phyloP scores from a whole-genome alignment of 495 filamentous ascomycete genomes.

The Penicillium soppii region DNA sequence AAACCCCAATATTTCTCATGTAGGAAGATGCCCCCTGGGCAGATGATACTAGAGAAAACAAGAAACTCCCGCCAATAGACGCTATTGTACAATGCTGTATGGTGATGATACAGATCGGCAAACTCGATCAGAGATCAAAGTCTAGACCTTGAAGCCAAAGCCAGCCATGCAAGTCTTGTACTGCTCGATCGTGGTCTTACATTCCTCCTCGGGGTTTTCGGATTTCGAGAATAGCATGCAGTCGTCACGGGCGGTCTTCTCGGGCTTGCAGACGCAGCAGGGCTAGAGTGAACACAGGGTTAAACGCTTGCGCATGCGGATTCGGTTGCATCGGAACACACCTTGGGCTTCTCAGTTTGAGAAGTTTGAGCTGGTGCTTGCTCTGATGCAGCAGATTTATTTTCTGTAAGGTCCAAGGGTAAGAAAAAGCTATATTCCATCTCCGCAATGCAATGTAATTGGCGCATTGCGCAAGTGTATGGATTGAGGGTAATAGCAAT shows the following conservation, averaged over 20 bases:
- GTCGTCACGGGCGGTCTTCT: conserved; percentile 90
- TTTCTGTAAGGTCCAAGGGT: conserved; percentile 14
- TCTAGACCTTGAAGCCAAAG: conserved; percentile 80
- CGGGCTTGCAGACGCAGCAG: conserved; percentile 95
- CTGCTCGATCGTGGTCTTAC: conserved; percentile 73
- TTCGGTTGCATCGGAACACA: conserved; percentile 24
- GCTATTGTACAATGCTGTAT: conserved; percentile 26
- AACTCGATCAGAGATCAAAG: not conserved
- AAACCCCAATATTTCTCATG: not conserved
- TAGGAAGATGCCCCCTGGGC: not conserved
- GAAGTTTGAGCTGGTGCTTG: conserved; percentile 31
- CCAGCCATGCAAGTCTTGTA: conserved; percentile 93
- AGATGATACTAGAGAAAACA: conserved; percentile 15
- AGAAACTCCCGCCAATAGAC: conserved; percentile 24
- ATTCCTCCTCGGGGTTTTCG: conserved; percentile 73
- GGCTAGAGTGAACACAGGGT: conserved; percentile 54
- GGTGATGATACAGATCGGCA: conserved; percentile 11
- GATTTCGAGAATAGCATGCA: conserved; percentile 95
- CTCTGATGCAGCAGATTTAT: conserved; percentile 20
- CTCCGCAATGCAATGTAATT: not conserved
- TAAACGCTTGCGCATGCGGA: not conserved
- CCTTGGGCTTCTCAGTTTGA: conserved; percentile 55
- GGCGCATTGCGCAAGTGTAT: conserved; percentile 15
- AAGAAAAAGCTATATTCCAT: not conserved
- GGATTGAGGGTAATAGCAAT: not conserved